Percentiles rank a stretch among this genome's conserved stretches.
Conservation (phyloP, 2,329 filamentous ascomycete species). For the Penicillium sp. region DNA sequence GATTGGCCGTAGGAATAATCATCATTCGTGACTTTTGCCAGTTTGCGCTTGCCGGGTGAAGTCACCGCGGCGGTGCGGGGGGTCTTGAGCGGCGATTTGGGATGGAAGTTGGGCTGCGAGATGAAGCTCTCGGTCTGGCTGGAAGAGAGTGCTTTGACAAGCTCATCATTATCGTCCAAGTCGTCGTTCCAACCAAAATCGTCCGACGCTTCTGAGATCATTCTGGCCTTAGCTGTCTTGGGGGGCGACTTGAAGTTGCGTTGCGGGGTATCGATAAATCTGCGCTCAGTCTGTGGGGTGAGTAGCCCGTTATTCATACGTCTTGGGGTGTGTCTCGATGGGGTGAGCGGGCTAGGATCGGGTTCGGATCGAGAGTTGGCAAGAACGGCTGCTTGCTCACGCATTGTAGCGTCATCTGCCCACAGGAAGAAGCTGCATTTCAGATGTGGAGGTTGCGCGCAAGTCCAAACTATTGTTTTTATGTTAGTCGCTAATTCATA, state of each 20-base stretch:
- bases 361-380: conserved; percentile 51
- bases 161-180: conserved; percentile 33
- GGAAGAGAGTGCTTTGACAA: conserved; percentile 13
- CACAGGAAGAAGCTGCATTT: conserved; percentile 62
- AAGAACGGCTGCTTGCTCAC: conserved; percentile 51
- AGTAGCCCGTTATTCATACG: conserved; percentile 25
- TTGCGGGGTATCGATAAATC: conserved; percentile 13
- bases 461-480: conserved; percentile 51
- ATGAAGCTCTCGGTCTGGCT: conserved; percentile 16
- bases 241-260: conserved; percentile 18
- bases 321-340: conserved; percentile 12
- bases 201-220: conserved; percentile 36
- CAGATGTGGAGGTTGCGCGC: conserved; percentile 49
- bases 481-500: neutral
- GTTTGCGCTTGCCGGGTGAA: conserved; percentile 40
- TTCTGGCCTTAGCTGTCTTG: conserved; percentile 29
- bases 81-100: conserved; percentile 39
- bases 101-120: conserved; percentile 32
- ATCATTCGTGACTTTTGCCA: conserved; percentile 24
- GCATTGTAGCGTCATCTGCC: conserved; percentile 56
- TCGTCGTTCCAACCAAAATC: conserved; percentile 40
- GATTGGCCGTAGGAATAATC: neutral
- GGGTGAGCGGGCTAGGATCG: conserved; percentile 5
- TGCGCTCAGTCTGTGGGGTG: conserved; percentile 36
- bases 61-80: conserved; percentile 31